phyloP scores from a whole-genome alignment of 805 yeast genomes.

The Cyberlindnera americana region DNA sequence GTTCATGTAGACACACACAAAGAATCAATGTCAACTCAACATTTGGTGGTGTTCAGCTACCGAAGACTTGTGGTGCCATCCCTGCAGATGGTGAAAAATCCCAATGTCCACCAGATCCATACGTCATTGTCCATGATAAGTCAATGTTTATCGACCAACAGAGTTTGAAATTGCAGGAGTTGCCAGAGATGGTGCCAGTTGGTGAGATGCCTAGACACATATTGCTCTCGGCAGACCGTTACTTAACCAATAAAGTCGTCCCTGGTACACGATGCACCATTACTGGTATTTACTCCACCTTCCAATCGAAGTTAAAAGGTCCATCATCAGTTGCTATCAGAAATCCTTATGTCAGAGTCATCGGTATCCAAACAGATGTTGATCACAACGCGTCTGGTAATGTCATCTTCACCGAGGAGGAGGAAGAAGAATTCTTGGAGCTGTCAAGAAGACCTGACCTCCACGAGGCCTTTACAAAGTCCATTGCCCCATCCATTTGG shows the following conservation, averaged over 20 bases:
- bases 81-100: slow-evolving; percentile 48
- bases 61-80: slow-evolving; percentile 61
- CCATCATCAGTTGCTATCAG: slow-evolving; percentile 80
- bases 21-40: slow-evolving; percentile 60
- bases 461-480: slow-evolving; percentile 77
- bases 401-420: slow-evolving; percentile 79
- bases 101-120: slow-evolving; percentile 89
- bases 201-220: slow-evolving; percentile 99
- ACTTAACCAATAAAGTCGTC: slow-evolving; percentile 81
- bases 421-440: slow-evolving; percentile 85
- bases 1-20: slow-evolving; percentile 80
- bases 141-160: slow-evolving; percentile 95
- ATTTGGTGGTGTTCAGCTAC: slow-evolving; percentile 67
- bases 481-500: slow-evolving; percentile 95
- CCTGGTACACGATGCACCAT: slow-evolving; percentile 95
- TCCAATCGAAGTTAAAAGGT: slow-evolving; percentile 62
- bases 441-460: slow-evolving; percentile 80
- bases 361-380: slow-evolving; percentile 84
- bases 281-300: slow-evolving; percentile 89
- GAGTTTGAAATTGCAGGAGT: slow-evolving; percentile 85
- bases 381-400: slow-evolving; percentile 60
- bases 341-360: slow-evolving; percentile 82
- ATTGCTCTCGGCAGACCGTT: slow-evolving; percentile 81
- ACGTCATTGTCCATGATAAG: slow-evolving; percentile 88
- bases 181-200: slow-evolving; percentile 98